These are phyloP conservation scores for Aspergillus bertholletiae DNA, from an alignment of 495 filamentous ascomycete species.

Conservation along the genomic window DNA sequence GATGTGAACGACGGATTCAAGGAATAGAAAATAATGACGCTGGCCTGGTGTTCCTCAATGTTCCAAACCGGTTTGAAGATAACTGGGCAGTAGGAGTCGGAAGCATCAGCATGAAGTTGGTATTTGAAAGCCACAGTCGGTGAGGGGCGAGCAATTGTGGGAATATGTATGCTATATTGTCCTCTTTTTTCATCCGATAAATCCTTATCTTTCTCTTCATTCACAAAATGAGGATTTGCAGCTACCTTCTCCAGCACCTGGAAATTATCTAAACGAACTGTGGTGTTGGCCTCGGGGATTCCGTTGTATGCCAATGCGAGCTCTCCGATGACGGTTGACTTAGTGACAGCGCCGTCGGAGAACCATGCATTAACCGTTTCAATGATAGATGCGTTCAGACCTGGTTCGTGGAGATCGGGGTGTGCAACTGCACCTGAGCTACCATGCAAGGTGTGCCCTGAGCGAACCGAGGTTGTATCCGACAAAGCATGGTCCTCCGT, in stretches of 20 bases:
- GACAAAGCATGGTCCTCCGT: conserved; percentile 62
- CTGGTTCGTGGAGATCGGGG: conserved; percentile 75
- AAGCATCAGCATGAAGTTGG: conserved; percentile 74
- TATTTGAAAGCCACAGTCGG: conserved; percentile 88
- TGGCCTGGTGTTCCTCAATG: conserved; percentile 74
- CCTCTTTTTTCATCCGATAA: conserved; percentile 60
- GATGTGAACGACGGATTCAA: conserved; percentile 69
- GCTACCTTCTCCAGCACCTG: conserved; percentile 88
- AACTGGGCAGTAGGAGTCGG: conserved; percentile 70
- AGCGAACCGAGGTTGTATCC: conserved; percentile 89
- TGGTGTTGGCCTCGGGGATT: conserved; percentile 46
- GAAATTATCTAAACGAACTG: conserved; percentile 87
- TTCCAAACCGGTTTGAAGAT: conserved; percentile 80
- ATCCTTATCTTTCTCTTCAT: conserved; percentile 43
- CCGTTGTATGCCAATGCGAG: conserved; percentile 82
- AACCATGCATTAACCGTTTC: conserved; percentile 88
- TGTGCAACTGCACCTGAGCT: conserved; percentile 60
- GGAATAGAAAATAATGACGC: conserved; percentile 78
- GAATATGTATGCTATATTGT: conserved; percentile 73
- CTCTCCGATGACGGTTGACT: conserved; percentile 79
- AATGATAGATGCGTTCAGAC: conserved; percentile 85
- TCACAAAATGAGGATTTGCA: conserved; percentile 86
- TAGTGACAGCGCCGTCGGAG: conserved; percentile 65
- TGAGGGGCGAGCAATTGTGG: conserved; percentile 62
- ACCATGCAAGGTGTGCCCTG: conserved; percentile 74